Evolutionary conservation across 139 green algal species (phyloP).

Genomic region (Ostreobium quekettii): DNA sequence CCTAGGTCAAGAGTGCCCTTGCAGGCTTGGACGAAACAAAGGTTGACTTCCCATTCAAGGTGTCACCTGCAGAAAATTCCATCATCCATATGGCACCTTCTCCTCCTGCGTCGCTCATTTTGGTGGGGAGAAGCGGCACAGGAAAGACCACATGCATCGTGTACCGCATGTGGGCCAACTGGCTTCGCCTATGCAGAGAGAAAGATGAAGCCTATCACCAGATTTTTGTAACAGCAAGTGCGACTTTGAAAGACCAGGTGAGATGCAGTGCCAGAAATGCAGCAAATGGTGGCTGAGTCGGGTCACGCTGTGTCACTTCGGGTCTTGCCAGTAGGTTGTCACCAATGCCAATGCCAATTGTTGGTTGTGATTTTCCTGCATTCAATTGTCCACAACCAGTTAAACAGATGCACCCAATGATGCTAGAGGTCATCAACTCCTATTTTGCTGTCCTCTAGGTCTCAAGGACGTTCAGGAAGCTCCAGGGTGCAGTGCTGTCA

Average conservation of each 20-base stretch:
- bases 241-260: slow-evolving; percentile 53
- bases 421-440: too few relatives aligned
- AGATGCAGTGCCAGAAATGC: slow-evolving; percentile 3
- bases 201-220: slow-evolving; percentile 24
- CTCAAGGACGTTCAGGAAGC: slow-evolving; percentile 41
- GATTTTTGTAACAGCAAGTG: slow-evolving; percentile 62
- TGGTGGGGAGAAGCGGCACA: slow-evolving; percentile 61
- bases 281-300: too few relatives aligned
- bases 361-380: too few relatives aligned
- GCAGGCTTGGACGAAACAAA: slow-evolving; percentile 26
- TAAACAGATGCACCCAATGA: too few relatives aligned
- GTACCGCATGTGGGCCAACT: slow-evolving; percentile 54
- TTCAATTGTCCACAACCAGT: too few relatives aligned
- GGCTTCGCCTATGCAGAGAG: slow-evolving; percentile 24
- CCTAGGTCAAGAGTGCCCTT: slow-evolving; percentile 2
- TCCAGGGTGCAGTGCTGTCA: slow-evolving; percentile 42
- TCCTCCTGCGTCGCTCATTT: slow-evolving; percentile 46
- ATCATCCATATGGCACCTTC: slow-evolving; percentile 43
- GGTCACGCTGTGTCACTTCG: too few relatives aligned
- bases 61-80: slow-evolving; percentile 46
- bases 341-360: too few relatives aligned
- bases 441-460: too few relatives aligned
- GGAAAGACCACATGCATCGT: slow-evolving; percentile 69
- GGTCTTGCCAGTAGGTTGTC: too few relatives aligned
- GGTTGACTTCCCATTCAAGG: slow-evolving; percentile 48